Percentiles rank a stretch among this genome's conserved stretches.
phyloP scores from a whole-genome alignment of 2,329 filamentous ascomycete genomes.

The Fusarium verrucosum region DNA sequence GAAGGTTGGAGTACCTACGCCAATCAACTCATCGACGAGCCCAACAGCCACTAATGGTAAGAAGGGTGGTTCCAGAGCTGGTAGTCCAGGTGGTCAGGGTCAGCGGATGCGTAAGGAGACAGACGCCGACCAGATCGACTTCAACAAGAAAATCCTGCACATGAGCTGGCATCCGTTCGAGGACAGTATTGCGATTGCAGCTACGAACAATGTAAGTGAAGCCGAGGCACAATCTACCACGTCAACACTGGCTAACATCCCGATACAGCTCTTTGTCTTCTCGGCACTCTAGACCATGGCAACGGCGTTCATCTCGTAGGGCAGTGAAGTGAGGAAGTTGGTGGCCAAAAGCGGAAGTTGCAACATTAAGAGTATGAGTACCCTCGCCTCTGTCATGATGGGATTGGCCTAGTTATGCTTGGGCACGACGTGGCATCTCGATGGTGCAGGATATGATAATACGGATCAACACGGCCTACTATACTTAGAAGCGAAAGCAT shows the following conservation, averaged over 20 bases:
- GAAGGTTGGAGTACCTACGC: constrained; percentile 97
- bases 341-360: constrained; percentile 25
- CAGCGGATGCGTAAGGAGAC: constrained; percentile 99
- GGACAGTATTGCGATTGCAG: constrained; percentile 98
- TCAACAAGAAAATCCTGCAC: constrained; percentile 99
- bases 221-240: not conserved
- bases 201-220: constrained; percentile 94
- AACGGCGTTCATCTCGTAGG: constrained; percentile 42
- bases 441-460: constrained; percentile 33
- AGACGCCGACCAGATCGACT: constrained; percentile 98
- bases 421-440: constrained; percentile 34
- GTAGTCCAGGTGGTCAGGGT: constrained; percentile 83
- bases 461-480: constrained; percentile 36
- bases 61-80: constrained; percentile 88
- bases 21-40: constrained; percentile 86
- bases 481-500: constrained; percentile 40
- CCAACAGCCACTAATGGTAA: constrained; percentile 78
- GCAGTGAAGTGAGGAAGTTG: constrained; percentile 28
- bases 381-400: constrained; percentile 25
- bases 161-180: constrained; percentile 99
- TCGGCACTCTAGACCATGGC: constrained; percentile 69
- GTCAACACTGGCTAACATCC: constrained; percentile 38
- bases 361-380: constrained; percentile 31
- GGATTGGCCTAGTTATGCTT: constrained; percentile 30
- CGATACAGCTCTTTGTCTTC: constrained; percentile 75